Base-by-base conservation (phyloP, 2,329 filamentous ascomycete species). In the Diplodia intermedia region DNA sequence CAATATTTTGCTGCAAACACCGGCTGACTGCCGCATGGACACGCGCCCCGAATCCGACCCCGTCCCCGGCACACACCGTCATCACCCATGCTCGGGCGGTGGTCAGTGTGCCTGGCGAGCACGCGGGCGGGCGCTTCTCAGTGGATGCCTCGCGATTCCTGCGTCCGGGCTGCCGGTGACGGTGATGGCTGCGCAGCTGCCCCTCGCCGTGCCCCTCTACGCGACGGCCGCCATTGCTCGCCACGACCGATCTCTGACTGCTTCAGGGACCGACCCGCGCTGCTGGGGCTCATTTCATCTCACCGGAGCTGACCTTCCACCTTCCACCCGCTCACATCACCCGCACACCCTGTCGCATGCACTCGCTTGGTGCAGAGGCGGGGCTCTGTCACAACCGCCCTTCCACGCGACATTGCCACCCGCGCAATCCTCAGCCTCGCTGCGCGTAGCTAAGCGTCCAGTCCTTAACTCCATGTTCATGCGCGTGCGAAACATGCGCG, bases 281-380 rank as follows among this genome's bases (percentile, higher is more conserved):
- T 63, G 43, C 40, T 18, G 60, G 60, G 1, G 9, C 60, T 20
- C 38, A 14, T 23, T 62, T 63, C 60, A 63, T 63, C 60, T 63
- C 43, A 52, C 60, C 60, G 60, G 60, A 52, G 33, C 7, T n/a
- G 43, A 52, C 29, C 60, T 63, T 36, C 60, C 60, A 52, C 23
- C 60, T 52, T 63, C 60, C 60, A 63, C 60, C 60, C 60, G 60
- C 29, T 63, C 60, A 31, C 60, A 63, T 63, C 60, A 63, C 57
- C 57, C 57, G 57, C 57, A 50, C 26, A 33, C 57, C 57, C 57
- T 61, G 57, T 61, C 57, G 26, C 57, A 61, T 61, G 23, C 57
- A 49, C 40, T 50, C 40, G 40, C 57, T 61, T 61, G 57, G n/a
- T 31, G 57, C 40, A 60, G 56, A 47, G 56, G 56, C 43, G 56